A percentile compares a stretch with the other conserved stretches of the same genome.
phyloP scores from a whole-genome alignment of 1,139 yeast species.

The Blastobotrys arbuscula region DNA sequence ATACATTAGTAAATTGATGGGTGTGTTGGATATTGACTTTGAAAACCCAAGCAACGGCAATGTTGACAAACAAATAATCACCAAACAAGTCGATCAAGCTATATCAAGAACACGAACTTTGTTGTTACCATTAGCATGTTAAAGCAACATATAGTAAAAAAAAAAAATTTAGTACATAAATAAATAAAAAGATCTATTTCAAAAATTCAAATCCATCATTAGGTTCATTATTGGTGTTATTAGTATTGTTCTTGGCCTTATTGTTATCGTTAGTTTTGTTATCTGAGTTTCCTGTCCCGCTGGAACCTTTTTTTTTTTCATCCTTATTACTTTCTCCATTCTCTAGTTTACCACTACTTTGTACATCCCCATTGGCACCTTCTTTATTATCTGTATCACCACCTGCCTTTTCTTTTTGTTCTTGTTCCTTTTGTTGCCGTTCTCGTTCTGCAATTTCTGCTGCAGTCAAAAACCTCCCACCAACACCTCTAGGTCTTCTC shows the following conservation, averaged over 20 bases:
- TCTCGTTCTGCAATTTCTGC: conserved; percentile 92
- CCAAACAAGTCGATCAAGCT: background rate
- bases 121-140: conserved; percentile 8
- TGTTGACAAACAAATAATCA: background rate
- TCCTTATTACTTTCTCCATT: background rate
- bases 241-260: conserved; percentile 2
- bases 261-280: conserved; percentile 2
- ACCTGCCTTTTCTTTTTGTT: background rate
- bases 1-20: conserved; percentile 3
- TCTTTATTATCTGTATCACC: background rate
- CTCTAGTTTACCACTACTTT: background rate
- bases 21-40: background rate
- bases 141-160: background rate
- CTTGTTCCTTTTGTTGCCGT: conserved; percentile 31
- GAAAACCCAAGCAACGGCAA: background rate
- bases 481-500: conserved; percentile 99
- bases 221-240: background rate
- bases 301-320: background rate
- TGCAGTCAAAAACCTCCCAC: conserved; percentile 93
- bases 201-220: conserved; percentile 5
- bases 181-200: background rate
- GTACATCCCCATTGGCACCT: background rate
- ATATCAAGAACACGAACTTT: conserved; percentile 5
- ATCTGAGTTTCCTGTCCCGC: background rate
- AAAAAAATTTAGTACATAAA: background rate